Conservation (phyloP, 129 eudicot species). For the Glebionis coronaria region DNA sequence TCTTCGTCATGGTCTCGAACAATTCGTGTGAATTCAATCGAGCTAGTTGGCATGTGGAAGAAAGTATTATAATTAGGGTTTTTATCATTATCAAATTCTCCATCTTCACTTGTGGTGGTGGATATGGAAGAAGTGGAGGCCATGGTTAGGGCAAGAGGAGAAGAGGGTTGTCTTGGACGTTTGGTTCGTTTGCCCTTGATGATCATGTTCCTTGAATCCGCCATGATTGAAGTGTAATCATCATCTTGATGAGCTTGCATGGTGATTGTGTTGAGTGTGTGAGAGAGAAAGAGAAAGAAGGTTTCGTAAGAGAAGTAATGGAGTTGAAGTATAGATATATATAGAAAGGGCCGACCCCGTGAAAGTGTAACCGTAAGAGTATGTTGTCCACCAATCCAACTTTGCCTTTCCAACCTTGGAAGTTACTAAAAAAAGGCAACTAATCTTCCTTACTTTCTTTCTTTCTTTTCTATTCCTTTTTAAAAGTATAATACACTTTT, state of each 20-base stretch:
- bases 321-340: slow-evolving; percentile 23
- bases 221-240: slow-evolving; percentile 23
- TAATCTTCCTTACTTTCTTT: slow-evolving; percentile 11
- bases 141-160: slow-evolving; percentile 56
- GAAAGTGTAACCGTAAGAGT: slow-evolving; percentile 40
- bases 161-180: slow-evolving; percentile 50
- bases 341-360: slow-evolving; percentile 40
- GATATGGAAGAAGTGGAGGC: slow-evolving; percentile 39
- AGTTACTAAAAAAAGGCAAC: slow-evolving; percentile 40
- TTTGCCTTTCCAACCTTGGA: slow-evolving; percentile 55
- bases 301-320: slow-evolving; percentile 26
- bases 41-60: slow-evolving; percentile 23
- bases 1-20: slow-evolving; percentile 65
- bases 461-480: neutral
- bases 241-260: slow-evolving; percentile 42
- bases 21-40: slow-evolving; percentile 34
- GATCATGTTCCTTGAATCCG: slow-evolving; percentile 31
- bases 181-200: slow-evolving; percentile 70
- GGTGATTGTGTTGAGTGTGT: slow-evolving; percentile 9
- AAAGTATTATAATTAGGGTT: slow-evolving; percentile 24
- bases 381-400: slow-evolving; percentile 33
- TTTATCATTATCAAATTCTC: slow-evolving; percentile 1
- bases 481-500: neutral
- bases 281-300: slow-evolving; percentile 24
- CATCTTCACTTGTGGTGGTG: slow-evolving; percentile 19